phyloP scores from a whole-genome alignment of 1,284 basidiomycete genomes.

The Cutaneotrichosporon mucoides region DNA sequence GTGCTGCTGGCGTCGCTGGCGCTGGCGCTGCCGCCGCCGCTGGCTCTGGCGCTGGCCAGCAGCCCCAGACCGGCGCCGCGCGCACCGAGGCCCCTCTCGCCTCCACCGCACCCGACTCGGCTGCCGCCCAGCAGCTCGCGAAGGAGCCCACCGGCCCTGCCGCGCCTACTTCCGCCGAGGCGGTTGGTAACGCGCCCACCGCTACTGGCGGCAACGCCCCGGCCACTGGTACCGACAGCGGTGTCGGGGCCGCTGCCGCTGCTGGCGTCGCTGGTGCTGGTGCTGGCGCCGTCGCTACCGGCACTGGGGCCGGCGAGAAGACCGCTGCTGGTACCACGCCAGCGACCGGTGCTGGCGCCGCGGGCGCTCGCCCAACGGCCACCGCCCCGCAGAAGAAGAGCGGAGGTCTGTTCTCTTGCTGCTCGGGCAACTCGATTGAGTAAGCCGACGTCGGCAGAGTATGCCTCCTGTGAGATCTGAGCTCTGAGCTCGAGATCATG shows the following conservation, averaged over 20 bases:
- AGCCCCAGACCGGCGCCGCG: background rate
- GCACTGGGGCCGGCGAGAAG: background rate
- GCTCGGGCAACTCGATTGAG: conserved; percentile 31
- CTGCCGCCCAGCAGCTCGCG: background rate
- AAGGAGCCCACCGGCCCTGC: background rate
- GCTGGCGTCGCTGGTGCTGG: no score
- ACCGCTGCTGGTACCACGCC: background rate
- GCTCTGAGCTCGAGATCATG: no score
- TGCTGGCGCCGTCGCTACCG: conserved; percentile 5
- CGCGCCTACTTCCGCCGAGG: background rate
- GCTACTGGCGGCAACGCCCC: background rate
- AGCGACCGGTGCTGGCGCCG: background rate
- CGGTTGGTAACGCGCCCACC: background rate
- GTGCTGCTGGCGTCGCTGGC: background rate
- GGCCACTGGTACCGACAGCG: background rate
- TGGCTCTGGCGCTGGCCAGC: background rate
- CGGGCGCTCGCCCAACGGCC: conserved; percentile 7
- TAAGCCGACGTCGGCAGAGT: no score
- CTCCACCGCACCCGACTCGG: background rate
- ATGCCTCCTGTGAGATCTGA: no score
- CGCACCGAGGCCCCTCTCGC: background rate
- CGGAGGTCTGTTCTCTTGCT: conserved; percentile 41
- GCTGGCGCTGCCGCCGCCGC: conserved; percentile 2
- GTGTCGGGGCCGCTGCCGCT: background rate
- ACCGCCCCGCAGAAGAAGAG: conserved; percentile 29